Conservation (phyloP, 192 early-diverging fungal genomes). For the Chytriomyces sp. region DNA sequence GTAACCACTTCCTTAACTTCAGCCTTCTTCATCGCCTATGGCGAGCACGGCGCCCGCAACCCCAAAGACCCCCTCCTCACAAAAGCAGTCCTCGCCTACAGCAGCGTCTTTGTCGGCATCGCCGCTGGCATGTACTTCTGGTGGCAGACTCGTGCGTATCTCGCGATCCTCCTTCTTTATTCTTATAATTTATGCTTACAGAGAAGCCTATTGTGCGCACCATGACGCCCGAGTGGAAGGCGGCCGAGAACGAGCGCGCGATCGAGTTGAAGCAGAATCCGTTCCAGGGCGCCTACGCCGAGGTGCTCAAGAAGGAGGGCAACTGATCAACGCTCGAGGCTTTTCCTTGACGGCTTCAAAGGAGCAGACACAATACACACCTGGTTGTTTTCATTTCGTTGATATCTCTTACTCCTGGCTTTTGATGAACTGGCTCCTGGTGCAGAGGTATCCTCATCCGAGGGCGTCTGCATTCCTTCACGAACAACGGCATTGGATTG, state of each 20-base stretch:
- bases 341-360: too few relatives aligned
- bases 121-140: slow-evolving; percentile 50
- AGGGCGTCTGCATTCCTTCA: too few relatives aligned
- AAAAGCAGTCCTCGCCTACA: slow-evolving; percentile 59
- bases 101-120: slow-evolving; percentile 61
- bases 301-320: slow-evolving; percentile 36
- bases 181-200: slow-evolving; percentile 8
- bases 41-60: slow-evolving; percentile 86
- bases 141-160: slow-evolving; percentile 37
- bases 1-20: background rate
- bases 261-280: slow-evolving; percentile 57
- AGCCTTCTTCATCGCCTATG: slow-evolving; percentile 96
- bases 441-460: too few relatives aligned
- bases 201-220: slow-evolving; percentile 41
- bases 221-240: slow-evolving; percentile 51
- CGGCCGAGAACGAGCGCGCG: slow-evolving; percentile 35
- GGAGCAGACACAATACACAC: too few relatives aligned
- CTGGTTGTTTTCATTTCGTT: too few relatives aligned
- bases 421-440: too few relatives aligned
- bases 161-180: background rate
- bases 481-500: too few relatives aligned
- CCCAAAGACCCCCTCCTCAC: slow-evolving; percentile 70
- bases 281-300: slow-evolving; percentile 46
- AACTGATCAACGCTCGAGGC: too few relatives aligned
- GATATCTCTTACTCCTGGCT: background rate